Percentiles rank a stretch among this genome's conserved stretches.
Conservation (phyloP, 805 yeast species). For the Zygosaccharomyces bailii region DNA sequence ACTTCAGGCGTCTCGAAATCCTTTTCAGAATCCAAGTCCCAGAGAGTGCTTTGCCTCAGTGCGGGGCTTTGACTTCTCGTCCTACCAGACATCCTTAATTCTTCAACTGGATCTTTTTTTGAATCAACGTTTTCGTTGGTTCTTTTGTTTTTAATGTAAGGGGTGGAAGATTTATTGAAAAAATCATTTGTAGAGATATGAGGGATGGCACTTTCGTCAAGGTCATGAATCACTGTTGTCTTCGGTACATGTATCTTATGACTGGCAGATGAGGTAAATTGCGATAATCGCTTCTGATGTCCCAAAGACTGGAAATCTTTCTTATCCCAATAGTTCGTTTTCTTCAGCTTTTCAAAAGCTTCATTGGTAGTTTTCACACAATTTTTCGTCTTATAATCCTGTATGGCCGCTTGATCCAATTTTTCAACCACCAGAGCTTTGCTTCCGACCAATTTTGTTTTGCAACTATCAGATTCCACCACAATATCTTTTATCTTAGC, state of each 20-base stretch:
- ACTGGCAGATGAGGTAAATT: conserved; percentile 5
- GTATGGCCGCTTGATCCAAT: conserved; percentile 6
- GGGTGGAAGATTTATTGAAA: background rate
- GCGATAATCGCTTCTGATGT: conserved; percentile 8
- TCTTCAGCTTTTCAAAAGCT: conserved; percentile 6
- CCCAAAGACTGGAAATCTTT: conserved; percentile 9
- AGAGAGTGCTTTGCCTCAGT: conserved; percentile 11
- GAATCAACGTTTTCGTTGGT: background rate
- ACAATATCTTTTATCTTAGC: conserved; percentile 6
- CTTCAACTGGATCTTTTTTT: conserved; percentile 2
- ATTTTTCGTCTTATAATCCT: conserved; percentile 5
- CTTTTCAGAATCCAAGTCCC: conserved; percentile 16
- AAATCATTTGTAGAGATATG: conserved; percentile 6
- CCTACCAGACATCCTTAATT: conserved; percentile 13
- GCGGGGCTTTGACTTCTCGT: conserved; percentile 13
- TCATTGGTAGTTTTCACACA: conserved; percentile 2
- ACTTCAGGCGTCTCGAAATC: conserved; percentile 27
- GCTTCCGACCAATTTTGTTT: background rate
- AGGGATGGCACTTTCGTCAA: conserved; percentile 4
- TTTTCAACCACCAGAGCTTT: conserved; percentile 1
- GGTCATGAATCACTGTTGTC: background rate
- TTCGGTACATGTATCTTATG: conserved; percentile 9
- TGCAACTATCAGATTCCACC: background rate
- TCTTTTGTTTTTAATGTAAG: background rate
- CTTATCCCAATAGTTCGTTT: conserved; percentile 12